phyloP scores from a whole-genome alignment of 495 filamentous ascomycete species.

The Aspergillus funiculosus region DNA sequence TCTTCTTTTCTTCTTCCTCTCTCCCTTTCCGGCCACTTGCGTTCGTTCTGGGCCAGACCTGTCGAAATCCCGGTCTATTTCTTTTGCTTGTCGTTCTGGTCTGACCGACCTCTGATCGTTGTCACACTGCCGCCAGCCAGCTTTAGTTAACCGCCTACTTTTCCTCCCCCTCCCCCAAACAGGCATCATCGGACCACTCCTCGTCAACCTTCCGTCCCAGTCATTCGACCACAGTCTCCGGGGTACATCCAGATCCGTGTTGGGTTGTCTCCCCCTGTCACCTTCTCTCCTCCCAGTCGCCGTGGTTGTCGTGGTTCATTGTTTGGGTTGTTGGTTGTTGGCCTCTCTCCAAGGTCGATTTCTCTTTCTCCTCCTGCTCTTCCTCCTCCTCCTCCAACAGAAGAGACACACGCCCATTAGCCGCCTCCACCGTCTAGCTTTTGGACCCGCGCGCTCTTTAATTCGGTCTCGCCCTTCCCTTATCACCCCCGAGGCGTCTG shows the following conservation, averaged over 20 bases:
- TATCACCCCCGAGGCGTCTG: slow-evolving; percentile 2
- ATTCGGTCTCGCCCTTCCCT: slow-evolving; percentile 6
- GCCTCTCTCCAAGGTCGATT: neutral
- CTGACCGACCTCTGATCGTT: slow-evolving; percentile 23
- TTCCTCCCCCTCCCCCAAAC: slow-evolving; percentile 7
- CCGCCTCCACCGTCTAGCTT: slow-evolving; percentile 12
- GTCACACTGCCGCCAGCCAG: slow-evolving; percentile 31
- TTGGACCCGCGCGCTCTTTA: slow-evolving; percentile 9
- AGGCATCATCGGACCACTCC: slow-evolving; percentile 15
- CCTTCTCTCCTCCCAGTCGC: neutral
- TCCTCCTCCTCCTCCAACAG: neutral
- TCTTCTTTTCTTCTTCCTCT: slow-evolving; percentile 12
- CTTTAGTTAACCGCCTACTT: slow-evolving; percentile 23
- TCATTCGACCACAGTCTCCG: slow-evolving; percentile 5
- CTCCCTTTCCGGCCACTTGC: slow-evolving; percentile 13
- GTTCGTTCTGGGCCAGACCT: slow-evolving; percentile 15
- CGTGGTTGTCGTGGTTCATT: slow-evolving; percentile 2
- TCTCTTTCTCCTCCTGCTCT: slow-evolving; percentile 2
- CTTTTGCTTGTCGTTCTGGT: slow-evolving; percentile 29
- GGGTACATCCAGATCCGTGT: slow-evolving; percentile 6
- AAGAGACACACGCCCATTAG: slow-evolving; percentile 9
- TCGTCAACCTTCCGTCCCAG: slow-evolving; percentile 6
- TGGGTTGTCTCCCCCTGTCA: slow-evolving; percentile 5
- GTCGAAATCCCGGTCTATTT: slow-evolving; percentile 23
- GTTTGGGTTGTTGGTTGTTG: slow-evolving; percentile 1